A percentile compares a stretch with the other conserved stretches of the same genome.
These are phyloP conservation scores for Rutstroemia sp. DNA, from an alignment of 2,329 filamentous ascomycete genomes.

Conservation along the genomic window DNA sequence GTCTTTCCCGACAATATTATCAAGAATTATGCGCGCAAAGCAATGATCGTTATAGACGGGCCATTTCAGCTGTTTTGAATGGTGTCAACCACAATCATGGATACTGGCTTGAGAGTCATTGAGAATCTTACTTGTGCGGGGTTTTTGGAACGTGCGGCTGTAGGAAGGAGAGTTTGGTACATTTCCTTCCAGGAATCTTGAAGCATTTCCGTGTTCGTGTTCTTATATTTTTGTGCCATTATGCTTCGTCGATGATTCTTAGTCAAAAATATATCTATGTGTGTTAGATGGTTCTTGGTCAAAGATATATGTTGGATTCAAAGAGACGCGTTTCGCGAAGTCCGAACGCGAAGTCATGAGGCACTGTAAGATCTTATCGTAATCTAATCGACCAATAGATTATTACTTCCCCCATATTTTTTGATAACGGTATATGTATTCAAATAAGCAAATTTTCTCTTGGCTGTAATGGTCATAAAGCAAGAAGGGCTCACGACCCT, in stretches of 20 bases:
- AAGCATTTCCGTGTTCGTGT: neutral
- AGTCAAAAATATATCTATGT: neutral
- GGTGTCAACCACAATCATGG: neutral
- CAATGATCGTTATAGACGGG: conserved; percentile 38
- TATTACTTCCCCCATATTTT: neutral
- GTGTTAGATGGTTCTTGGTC: neutral
- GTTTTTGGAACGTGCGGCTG: neutral
- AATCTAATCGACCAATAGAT: neutral
- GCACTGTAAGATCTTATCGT: neutral
- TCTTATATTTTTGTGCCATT: neutral
- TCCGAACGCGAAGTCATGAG: neutral
- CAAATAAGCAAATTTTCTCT: neutral
- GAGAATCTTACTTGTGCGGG: neutral
- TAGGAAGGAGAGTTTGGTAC: neutral
- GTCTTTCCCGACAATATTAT: conserved; percentile 33
- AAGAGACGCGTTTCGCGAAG: neutral
- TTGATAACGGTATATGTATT: neutral
- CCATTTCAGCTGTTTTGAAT: conserved; percentile 31
- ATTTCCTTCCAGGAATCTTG: neutral
- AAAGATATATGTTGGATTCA: neutral
- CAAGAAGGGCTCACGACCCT: conserved; percentile 1
- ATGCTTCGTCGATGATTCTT: neutral
- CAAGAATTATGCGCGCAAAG: conserved; percentile 39
- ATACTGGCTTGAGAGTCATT: too few species aligned
- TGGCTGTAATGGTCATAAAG: conserved; percentile 8